These are phyloP conservation scores for Botrytis deweyae DNA, from an alignment of 2,329 filamentous ascomycete genomes.

Conservation along the genomic window DNA sequence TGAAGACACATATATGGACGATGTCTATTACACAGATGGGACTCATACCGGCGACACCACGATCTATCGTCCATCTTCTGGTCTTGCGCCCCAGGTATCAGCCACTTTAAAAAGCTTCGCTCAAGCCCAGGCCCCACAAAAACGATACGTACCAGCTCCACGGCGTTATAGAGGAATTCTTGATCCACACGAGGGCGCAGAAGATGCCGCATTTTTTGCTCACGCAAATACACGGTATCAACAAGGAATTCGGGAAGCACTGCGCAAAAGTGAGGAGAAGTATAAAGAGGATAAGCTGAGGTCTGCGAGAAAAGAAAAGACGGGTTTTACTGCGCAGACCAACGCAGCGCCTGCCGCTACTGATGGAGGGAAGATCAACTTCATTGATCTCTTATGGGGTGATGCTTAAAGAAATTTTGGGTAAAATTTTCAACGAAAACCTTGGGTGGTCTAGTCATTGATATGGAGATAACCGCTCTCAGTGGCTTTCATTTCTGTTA, in stretches of 20 bases:
- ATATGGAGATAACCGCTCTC: fast-evolving
- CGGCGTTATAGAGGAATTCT: not conserved
- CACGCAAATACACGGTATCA: not conserved
- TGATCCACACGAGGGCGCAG: not conserved
- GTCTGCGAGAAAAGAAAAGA: not conserved
- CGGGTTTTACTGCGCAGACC: not conserved
- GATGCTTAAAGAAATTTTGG: not conserved
- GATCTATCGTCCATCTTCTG: not conserved
- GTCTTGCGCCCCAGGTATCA: not conserved
- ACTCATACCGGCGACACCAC: not conserved
- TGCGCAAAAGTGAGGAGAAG: not conserved
- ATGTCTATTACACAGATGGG: not conserved
- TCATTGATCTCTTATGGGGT: not conserved
- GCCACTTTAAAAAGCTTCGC: not conserved
- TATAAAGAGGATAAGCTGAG: not conserved
- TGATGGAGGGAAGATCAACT: not conserved
- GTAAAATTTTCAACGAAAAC: fast-evolving
- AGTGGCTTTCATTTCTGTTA: not conserved
- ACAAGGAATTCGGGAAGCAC: not conserved
- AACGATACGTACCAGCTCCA: not conserved
- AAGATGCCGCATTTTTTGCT: not conserved
- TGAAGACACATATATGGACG: not conserved
- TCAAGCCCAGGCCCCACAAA: not conserved
- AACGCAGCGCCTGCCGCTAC: too few relatives aligned
- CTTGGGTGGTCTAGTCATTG: fast-evolving